Base-by-base conservation (phyloP, 1,139 yeast species). In the Lodderomyces jiufengensis region DNA sequence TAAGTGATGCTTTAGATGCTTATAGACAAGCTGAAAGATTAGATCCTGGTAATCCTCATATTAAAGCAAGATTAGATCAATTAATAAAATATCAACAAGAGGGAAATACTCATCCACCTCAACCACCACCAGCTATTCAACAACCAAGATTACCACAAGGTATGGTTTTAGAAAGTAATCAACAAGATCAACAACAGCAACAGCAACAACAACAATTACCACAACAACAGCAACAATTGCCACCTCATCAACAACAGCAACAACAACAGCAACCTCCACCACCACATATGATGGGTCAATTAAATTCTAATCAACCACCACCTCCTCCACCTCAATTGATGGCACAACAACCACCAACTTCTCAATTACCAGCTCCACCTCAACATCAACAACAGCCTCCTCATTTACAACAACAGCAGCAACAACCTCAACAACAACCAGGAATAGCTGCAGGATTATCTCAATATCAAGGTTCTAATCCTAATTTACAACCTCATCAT, bases 21-120 rank as follows among this genome's bases (percentile, higher is more conserved):
- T 92, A 92, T 59, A 83, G 87, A 53, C 94, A 95, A 48, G 98
- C 98, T 5, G 95, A 95, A 37, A 79, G 95, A 41, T 77, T 92
- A 49, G 97, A 92, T 57, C 97, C 98, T 24, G 84, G 80, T 42
- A 90, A 92, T 57, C 88, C 94, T 34, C 97, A 90, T 60, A 92
- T 92, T 52, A 88, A 87, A 63, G 90, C 92, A 33, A 77, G 98
- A 49, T 73, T 92, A 51, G 95, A 88, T 49, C 95, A 88, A 51
- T 71, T 92, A 55, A 78, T 80, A 36, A 80, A 80, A 50, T 78
- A 78, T 54, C 87, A 82, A 61, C 82, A 80, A 50, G 87, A 81
- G 45, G 86, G 87, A 32, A 84, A 82, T 42, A 71, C 76, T 27
- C 76, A 72, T 44, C 73, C 77, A 30, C 80, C 84, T 27, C 83